Evolutionary conservation across 2,329 filamentous ascomycete species (phyloP).

Genomic region (Fusarium sp.): DNA sequence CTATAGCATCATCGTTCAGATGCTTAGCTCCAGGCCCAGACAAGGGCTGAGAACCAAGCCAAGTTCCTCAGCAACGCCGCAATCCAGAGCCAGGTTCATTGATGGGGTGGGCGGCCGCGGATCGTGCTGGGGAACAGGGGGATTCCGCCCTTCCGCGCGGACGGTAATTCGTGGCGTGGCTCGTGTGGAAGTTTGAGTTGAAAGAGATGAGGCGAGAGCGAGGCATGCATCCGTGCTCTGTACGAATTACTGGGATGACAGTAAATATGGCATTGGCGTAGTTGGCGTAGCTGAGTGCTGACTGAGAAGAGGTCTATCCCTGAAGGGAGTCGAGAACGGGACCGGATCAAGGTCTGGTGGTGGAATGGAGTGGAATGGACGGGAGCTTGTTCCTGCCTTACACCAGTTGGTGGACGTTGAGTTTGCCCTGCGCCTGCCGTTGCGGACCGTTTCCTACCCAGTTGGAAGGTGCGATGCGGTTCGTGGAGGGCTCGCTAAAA

Average conservation of each 20-base stretch:
- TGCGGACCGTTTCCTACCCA: not conserved
- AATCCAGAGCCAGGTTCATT: slow-evolving; percentile 12
- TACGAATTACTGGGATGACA: not conserved
- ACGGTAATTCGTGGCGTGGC: slow-evolving; percentile 24
- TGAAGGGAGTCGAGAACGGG: not conserved
- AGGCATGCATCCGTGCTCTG: not conserved
- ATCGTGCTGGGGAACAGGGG: slow-evolving; percentile 21
- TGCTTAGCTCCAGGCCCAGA: not conserved
- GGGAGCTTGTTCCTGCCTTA: not conserved
- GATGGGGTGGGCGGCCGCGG: slow-evolving; percentile 15
- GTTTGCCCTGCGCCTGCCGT: not conserved
- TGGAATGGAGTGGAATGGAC: not conserved
- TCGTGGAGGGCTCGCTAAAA: slow-evolving; percentile 1
- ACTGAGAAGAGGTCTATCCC: not conserved
- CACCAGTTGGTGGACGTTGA: not conserved
- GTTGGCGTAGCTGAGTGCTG: not conserved
- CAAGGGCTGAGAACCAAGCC: slow-evolving; percentile 5
- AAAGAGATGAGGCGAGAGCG: slow-evolving; percentile 3
- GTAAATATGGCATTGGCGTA: not conserved
- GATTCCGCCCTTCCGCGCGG: slow-evolving; percentile 27
- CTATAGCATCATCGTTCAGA: not conserved
- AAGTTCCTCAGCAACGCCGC: slow-evolving; percentile 21
- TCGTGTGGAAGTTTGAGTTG: slow-evolving; percentile 24
- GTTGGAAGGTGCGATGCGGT: not conserved
- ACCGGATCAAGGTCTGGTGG: not conserved